phyloP scores from a whole-genome alignment of 2,329 filamentous ascomycete genomes.

The Aspergillus jensenii region DNA sequence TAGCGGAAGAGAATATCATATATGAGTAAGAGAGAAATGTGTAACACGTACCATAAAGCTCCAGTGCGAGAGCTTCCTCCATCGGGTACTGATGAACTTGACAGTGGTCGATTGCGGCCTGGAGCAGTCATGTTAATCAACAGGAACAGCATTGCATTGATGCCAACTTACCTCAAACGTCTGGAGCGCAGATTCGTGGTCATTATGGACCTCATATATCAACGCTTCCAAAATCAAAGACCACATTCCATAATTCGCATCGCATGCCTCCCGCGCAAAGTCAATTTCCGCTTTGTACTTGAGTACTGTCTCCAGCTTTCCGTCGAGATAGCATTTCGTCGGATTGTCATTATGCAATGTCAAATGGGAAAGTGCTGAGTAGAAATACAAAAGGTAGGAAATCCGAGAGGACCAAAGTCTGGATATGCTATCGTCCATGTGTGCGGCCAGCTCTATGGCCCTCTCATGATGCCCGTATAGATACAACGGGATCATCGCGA shows the following conservation, averaged over 20 bases:
- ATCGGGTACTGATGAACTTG: slow-evolving; percentile 58
- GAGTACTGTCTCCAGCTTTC: slow-evolving; percentile 49
- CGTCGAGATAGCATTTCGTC: slow-evolving; percentile 42
- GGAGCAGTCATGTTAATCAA: slow-evolving; percentile 27
- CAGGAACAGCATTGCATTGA: not conserved
- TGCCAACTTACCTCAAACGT: slow-evolving; percentile 32
- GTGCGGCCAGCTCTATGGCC: slow-evolving; percentile 43
- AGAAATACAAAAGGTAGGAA: slow-evolving; percentile 46
- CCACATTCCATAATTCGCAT: slow-evolving; percentile 62
- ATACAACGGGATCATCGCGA: slow-evolving; percentile 48
- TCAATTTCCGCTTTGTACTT: slow-evolving; percentile 55
- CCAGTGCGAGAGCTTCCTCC: slow-evolving; percentile 60
- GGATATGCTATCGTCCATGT: slow-evolving; percentile 42
- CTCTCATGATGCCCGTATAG: slow-evolving; percentile 47
- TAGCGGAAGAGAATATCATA: slow-evolving; percentile 5
- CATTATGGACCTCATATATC: slow-evolving; percentile 50
- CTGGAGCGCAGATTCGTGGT: slow-evolving; percentile 47
- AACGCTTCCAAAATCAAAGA: slow-evolving; percentile 57
- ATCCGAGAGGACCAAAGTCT: slow-evolving; percentile 49
- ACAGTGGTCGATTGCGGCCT: slow-evolving; percentile 61
- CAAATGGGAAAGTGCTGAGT: slow-evolving; percentile 44
- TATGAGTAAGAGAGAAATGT: not conserved
- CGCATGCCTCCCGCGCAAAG: slow-evolving; percentile 52
- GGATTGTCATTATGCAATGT: slow-evolving; percentile 46
- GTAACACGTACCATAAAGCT: slow-evolving; percentile 53